Base-by-base conservation (phyloP, 805 yeast genomes). In the Candida nitratophila region DNA sequence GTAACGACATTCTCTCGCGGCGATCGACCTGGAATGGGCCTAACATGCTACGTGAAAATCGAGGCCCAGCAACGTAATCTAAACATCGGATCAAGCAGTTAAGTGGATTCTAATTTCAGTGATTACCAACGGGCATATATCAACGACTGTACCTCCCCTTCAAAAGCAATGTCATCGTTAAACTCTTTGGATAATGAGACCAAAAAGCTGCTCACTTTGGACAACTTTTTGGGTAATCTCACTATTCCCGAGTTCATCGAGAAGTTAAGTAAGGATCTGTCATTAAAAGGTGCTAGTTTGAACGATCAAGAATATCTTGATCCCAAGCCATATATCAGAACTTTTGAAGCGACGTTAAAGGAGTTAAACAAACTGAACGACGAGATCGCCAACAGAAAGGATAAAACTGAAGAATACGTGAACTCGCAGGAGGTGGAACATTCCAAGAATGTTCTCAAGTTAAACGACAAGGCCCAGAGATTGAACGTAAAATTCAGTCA, bases 281-380 rank as follows among this genome's bases (percentile, higher is more conserved):
- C 76, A 15, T 52, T 69, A 26, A 70, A 72, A 46, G 74, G 71
- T 12, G 72, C 74, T 8, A 77, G 73, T 48, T 76, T 71, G 26
- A 72, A 75, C 45, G 68, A 74, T 36, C 58, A 74, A 29, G 78
- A 76, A 37, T 73, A 73, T 55, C 63, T 88, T 44, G 96, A 93
- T 56, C 96, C 98, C 1, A 88, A 87, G 56, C 98, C 98, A 2
- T 93, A 86, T 59, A 91, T 91, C 39, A 76, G 96, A 52, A 87
- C 96, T 0, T 90, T 93, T 61, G 97, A 91, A 59, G 79, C 90
- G 1, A 86, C 93, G 2, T 67, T 89, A 38, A 72, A 79, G 39
- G 91, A 87, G 55, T 67, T 91, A 50, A 76, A 79, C 53, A 70
- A 70, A 41, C 64, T 93, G 37, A 72, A 72, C 39, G 74, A 71